Base-by-base conservation (phyloP, 2,329 filamentous ascomycete species). In the Alternaria alternata region DNA sequence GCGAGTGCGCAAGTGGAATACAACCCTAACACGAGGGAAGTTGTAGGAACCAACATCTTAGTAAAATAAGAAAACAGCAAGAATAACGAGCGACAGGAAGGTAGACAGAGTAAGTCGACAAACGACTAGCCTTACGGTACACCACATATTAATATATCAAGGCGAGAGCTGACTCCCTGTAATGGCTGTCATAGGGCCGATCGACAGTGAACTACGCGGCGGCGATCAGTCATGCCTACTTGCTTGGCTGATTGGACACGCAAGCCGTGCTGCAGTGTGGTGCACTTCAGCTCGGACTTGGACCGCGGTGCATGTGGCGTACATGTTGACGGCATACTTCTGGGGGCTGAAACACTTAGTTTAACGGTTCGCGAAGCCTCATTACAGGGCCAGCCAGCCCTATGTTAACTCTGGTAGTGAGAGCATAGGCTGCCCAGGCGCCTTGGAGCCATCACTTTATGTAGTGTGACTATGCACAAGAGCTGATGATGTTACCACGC, bases 1-100 rank as follows among this genome's bases (percentile, higher is more conserved):
- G 57, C 57, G 32, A 56, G 32, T n/a, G 34, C 57, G 26, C 47
- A 46, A 22, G 52, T 28, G 24, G 46, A 51, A 34, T 51, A 60
- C 38, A 60, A 46, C 20, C 46, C 52, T 24, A 60, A 34, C 16
- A 51, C 39, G 14, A 51, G 24, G 14, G 52, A 51, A 30, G 54
- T 32, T 30, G 46, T 46, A 7, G 38, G 24, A 46, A 51, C 7
- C 20, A 60, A 41, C 57, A 60, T 60, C 3, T 39, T 49, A 6
- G 28, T n/a, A 30, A 26, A 7, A 26, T 7, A 26, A 26, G 12
- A 18, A 24, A 28, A 51, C 28, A 43, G 24, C 26, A n/a, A 41
- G 18, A 28, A 14, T 12, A 48, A 34, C 11, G 52, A 60, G 46
- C n/a, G 46, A 49, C 44, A 30, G 20, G 26, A 49, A 55, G 30